These are phyloP conservation scores for Psidium guajava DNA, from an alignment of 345 rosid genomes.

Conservation along the genomic window DNA sequence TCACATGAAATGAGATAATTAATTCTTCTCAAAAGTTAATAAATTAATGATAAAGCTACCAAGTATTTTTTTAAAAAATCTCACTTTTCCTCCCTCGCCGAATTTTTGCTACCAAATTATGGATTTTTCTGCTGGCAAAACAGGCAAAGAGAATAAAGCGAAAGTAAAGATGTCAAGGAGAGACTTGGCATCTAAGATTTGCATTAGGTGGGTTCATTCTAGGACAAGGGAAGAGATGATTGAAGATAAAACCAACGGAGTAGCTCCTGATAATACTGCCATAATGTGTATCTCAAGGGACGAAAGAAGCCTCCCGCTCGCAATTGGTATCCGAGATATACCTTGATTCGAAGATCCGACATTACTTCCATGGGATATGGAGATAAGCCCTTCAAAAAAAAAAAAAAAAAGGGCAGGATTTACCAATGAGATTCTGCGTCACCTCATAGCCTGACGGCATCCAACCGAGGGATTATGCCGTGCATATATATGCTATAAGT, in stretches of 20 bases:
- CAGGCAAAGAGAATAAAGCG: not conserved
- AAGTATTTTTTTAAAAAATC: too few species aligned
- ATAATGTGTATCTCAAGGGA: not conserved
- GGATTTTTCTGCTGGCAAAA: not conserved
- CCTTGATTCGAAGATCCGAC: not conserved
- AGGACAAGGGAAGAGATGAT: not conserved
- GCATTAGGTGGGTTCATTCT: not conserved
- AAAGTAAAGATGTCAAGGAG: not conserved
- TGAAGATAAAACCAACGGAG: not conserved
- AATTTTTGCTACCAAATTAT: not conserved
- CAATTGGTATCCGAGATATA: not conserved
- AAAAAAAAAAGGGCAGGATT: too few species aligned
- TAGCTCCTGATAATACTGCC: not conserved
- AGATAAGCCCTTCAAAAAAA: too few species aligned
- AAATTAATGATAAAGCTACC: too few species aligned
- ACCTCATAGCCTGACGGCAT: too few species aligned
- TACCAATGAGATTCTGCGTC: too few species aligned
- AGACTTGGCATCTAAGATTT: not conserved
- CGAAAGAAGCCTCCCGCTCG: not conserved
- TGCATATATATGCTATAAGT: too few species aligned
- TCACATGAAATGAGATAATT: too few species aligned
- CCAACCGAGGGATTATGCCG: too few species aligned
- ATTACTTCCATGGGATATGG: too few species aligned
- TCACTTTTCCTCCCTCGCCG: not conserved
- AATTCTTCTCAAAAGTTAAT: too few species aligned